Evolutionary conservation across 192 early-diverging fungal genomes (phyloP).

Genomic region (Podila epigama): DNA sequence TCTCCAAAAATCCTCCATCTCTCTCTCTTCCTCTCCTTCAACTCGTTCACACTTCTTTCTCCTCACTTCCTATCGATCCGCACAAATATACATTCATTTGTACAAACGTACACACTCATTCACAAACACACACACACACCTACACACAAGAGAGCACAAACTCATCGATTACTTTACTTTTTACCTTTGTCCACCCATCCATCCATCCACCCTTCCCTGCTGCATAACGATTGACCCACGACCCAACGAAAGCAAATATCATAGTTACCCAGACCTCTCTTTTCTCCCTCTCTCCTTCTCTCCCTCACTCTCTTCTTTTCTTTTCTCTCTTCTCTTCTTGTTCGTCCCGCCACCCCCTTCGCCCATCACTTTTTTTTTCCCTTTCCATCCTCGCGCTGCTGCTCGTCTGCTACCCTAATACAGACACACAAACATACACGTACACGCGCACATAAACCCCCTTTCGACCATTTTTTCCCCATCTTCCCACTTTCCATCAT

Average conservation of each 20-base stretch:
- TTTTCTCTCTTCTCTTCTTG: neutral
- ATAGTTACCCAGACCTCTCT: neutral
- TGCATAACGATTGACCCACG: neutral
- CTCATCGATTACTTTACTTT: no score
- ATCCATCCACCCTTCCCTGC: neutral
- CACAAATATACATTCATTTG: no score
- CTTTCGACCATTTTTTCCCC: neutral
- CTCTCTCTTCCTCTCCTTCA: no score
- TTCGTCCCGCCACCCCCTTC: neutral
- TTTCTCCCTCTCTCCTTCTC: neutral
- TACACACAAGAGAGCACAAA: neutral
- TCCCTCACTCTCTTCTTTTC: neutral
- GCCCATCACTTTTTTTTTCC: neutral
- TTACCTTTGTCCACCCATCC: neutral
- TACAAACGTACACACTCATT: no score
- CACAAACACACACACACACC: no score
- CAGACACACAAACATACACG: no score
- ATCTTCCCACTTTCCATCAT: neutral
- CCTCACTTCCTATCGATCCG: neutral
- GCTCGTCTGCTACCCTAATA: neutral
- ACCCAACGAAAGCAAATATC: neutral
- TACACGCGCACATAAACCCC: neutral
- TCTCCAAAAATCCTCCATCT: no score
- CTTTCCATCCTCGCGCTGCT: neutral
- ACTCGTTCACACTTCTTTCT: neutral